Evolutionary conservation across 1,284 basidiomycete genomes (phyloP), one percentile per base, ranked within the genome.

Genomic region (Apiotrichum domesticum): DNA sequence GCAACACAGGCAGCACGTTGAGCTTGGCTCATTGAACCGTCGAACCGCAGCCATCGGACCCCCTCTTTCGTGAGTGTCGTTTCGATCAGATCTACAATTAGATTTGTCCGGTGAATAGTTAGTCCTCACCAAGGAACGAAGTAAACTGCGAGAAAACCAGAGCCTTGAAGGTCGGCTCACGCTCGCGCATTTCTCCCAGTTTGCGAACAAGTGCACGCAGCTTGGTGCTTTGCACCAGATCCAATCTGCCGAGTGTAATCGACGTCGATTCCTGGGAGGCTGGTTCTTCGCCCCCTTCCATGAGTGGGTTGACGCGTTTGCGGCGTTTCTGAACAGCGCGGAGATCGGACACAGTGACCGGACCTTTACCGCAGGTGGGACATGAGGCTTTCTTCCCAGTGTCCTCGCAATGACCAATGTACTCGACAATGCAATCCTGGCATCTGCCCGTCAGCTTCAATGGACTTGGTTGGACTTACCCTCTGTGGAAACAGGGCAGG

Each of bases 1-100:
- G 84, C 79, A 50, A 98, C 81, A 0, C 90, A 85, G 5, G 81
- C 81, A 40, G 83, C 86, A 45, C 92, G 83, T 70, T 88, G 87
- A 73, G 87, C 88, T 63, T 96, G 82, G 65, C 87, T 87, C 86
- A 97, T 95, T 0, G 88, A 84, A 2, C 95, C 95, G 72, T 98
- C 95, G 60, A 98, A 88, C n/a, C 92, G 83, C 63, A 85, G 85
- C 75, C 85, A 88, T 35, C 83, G 78, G 63, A 92, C 82, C 2
- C 80, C 79, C 67, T 91, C 88, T 45, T 88, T 84, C 44, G 86
- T 81, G 59, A 97, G 78, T 0, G 84, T 87, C 1, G 80, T 78
- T 66, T 90, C 86, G 58, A 96, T 90, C 10, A 93, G 79, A 67
- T 87, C 88, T 69, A 63, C 33, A 7, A 47, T 55, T 35, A 56